Evolutionary conservation across 352 stramenopile genomes (phyloP).

Genomic region (Phytopythium vexans): DNA sequence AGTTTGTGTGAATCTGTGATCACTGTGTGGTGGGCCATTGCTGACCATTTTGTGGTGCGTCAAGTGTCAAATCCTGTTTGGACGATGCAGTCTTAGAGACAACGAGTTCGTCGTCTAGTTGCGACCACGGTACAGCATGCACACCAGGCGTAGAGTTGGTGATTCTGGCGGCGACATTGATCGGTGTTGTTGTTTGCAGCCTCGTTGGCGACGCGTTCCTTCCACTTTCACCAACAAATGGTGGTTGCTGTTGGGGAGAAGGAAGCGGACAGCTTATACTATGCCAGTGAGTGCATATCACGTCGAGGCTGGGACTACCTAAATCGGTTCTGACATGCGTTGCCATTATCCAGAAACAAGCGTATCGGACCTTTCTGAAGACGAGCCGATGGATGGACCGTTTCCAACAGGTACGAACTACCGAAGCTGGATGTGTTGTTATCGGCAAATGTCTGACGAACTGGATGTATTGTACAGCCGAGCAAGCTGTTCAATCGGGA

Average conservation of each 20-base stretch:
- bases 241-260: conserved; percentile 51
- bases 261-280: conserved; percentile 48
- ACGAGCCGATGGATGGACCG: conserved; percentile 61
- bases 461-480: conserved; percentile 10
- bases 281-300: conserved; percentile 31
- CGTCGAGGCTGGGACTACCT: background rate
- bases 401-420: conserved; percentile 36
- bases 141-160: background rate
- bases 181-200: conserved; percentile 6
- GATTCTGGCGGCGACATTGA: background rate
- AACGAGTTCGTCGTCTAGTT: conserved; percentile 16
- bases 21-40: background rate
- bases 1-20: background rate
- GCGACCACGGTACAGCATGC: conserved; percentile 20
- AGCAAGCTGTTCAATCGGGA: conserved; percentile 44
- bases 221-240: conserved; percentile 28
- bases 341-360: conserved; percentile 33
- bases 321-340: conserved; percentile 1
- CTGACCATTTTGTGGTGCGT: background rate
- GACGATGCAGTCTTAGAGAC: conserved; percentile 23
- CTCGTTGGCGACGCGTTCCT: conserved; percentile 27
- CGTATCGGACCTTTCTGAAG: conserved; percentile 44
- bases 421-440: background rate
- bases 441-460: background rate
- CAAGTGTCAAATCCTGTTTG: conserved; percentile 33